phyloP scores from a whole-genome alignment of 352 stramenopile genomes.

The Phytophthora tentaculata region DNA sequence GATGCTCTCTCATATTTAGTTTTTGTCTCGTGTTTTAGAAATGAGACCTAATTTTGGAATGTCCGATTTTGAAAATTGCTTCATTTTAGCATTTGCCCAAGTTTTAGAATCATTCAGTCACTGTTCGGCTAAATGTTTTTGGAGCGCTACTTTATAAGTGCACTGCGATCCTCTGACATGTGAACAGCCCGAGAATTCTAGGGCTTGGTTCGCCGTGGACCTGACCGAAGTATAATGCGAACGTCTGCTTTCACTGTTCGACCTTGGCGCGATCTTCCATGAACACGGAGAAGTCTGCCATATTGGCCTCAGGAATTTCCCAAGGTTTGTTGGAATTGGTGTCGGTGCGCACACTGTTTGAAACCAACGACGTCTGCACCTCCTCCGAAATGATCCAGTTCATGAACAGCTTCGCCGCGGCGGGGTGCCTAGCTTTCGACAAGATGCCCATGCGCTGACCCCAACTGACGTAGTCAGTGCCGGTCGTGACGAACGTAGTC shows the following conservation, averaged over 20 bases:
- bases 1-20: no score
- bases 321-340: constrained; percentile 39
- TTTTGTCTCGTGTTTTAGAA: no score
- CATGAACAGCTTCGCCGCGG: constrained; percentile 58
- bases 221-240: constrained; percentile 62
- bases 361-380: constrained; percentile 31
- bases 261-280: constrained; percentile 57
- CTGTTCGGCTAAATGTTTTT: no score
- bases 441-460: constrained; percentile 58
- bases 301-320: constrained; percentile 40
- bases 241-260: constrained; percentile 48
- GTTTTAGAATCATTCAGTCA: no score
- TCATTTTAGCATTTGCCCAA: no score
- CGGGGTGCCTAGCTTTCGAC: constrained; percentile 52
- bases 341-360: constrained; percentile 45
- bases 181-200: constrained; percentile 44
- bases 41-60: no score
- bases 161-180: background rate
- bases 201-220: constrained; percentile 48
- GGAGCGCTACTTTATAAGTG: no score
- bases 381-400: constrained; percentile 58
- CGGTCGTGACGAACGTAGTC: no score
- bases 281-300: constrained; percentile 39
- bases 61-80: no score
- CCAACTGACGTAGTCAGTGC: constrained; percentile 41